These are phyloP conservation scores for Fusarium robinianum DNA, from an alignment of 2,329 filamentous ascomycete species.

Conservation along the genomic window DNA sequence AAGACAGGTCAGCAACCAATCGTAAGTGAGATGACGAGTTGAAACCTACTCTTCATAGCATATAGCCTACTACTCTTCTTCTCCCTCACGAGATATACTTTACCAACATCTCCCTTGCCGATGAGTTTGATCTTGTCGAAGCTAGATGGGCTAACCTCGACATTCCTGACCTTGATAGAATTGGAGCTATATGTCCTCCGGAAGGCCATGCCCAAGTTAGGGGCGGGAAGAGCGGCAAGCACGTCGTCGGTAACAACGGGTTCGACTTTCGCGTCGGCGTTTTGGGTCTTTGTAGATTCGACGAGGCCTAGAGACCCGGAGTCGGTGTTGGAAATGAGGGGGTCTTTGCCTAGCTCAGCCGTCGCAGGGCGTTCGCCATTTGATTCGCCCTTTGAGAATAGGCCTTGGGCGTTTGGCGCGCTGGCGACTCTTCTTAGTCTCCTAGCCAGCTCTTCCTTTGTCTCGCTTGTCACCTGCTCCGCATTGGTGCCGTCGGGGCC, in stretches of 20 bases:
- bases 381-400: conserved; percentile 67
- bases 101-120: conserved; percentile 97
- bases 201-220: conserved; percentile 74
- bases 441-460: conserved; percentile 91
- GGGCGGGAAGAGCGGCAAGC: conserved; percentile 66
- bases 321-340: conserved; percentile 59
- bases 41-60: conserved; percentile 88
- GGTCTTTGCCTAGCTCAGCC: conserved; percentile 84
- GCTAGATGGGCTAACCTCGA: conserved; percentile 91
- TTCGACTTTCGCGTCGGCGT: conserved; percentile 41
- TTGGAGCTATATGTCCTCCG: conserved; percentile 97
- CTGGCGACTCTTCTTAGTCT: conserved; percentile 94
- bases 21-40: neutral
- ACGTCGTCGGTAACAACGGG: conserved; percentile 53
- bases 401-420: conserved; percentile 92
- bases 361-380: conserved; percentile 75
- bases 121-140: conserved; percentile 99
- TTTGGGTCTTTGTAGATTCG: conserved; percentile 35
- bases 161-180: conserved; percentile 97
- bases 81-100: conserved; percentile 95
- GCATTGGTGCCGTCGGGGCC: conserved; percentile 67
- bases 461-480: conserved; percentile 72
- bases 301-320: conserved; percentile 47
- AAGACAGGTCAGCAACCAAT: conserved; percentile 42
- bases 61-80: conserved; percentile 97